Base-by-base conservation (phyloP, 108 stramenopile species). In the Cyclostephanos invisitatus region DNA sequence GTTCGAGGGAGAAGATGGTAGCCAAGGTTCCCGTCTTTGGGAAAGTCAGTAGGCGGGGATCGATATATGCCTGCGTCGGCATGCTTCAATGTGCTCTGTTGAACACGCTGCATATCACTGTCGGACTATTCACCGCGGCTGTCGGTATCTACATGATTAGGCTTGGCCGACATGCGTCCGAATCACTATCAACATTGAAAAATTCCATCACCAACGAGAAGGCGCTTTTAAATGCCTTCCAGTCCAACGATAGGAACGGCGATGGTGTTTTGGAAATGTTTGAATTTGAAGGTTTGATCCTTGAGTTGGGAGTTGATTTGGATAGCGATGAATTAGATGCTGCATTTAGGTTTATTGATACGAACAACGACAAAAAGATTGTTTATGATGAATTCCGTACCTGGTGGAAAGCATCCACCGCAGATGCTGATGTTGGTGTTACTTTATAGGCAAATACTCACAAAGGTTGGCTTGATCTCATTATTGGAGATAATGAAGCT, bases 331-430 rank as follows among this genome's bases (percentile, higher is more conserved):
- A 87, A 48, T 72, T 87, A 75, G 84, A 82, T 44, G 74, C 77
- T 12, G 69, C 69, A 25, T 87, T 74, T 64, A 68, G 75, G 64
- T 73, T 81, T 2, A 59, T 87, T 63, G 84, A 84, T 62, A 37
- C 70, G 32, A 84, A 87, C 57, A 76, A 80, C 72, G 86, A 87
- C 66, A 67, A 87, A 11, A 78, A 67, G 35, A 79, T 87, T 62
- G 65, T 70, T 18, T 87, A 80, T 48, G 86, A 87, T 58, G 86
- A 87, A 46, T 84, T 87, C 48, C 66, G 75, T 40, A 57, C 48
- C 20, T 87, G 86, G 86, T 87, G 83, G 83, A 82, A 66, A 55
- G 42, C 54, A 36, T 46, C 56, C 46, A 74, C 73, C 36, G 36
- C 73, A n/a, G 65, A 74, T 32, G 49, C 61, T 1, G 60, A 60